Conservation (phyloP, 495 filamentous ascomycete species). For the Neurospora sp. region DNA sequence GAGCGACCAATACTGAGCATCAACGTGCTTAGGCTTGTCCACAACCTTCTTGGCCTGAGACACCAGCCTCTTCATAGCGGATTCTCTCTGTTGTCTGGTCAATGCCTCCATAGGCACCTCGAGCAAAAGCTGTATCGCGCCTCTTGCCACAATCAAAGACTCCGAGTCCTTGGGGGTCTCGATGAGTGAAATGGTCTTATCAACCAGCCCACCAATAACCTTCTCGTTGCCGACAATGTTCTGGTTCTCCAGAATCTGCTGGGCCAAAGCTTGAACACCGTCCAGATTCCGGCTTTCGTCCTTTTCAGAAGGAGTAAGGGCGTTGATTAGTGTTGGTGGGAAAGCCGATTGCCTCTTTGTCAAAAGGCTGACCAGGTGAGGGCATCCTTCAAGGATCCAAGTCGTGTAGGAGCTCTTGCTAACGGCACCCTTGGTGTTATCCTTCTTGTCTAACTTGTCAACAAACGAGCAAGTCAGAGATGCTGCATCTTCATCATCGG, state of each 20-base stretch:
- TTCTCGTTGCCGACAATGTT: slow-evolving; percentile 11
- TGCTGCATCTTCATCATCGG: slow-evolving; percentile 22
- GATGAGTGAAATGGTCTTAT: slow-evolving; percentile 8
- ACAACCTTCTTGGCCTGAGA: slow-evolving; percentile 4
- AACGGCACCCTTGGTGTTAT: slow-evolving; percentile 12
- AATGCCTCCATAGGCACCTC: slow-evolving; percentile 11
- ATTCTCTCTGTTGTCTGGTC: slow-evolving; percentile 14
- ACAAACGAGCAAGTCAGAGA: slow-evolving; percentile 24
- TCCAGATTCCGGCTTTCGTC: background rate
- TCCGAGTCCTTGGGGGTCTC: slow-evolving; percentile 8
- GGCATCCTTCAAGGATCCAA: slow-evolving; percentile 14
- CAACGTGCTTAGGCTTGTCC: background rate
- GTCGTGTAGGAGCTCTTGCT: slow-evolving; percentile 8
- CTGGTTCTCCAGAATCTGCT: slow-evolving; percentile 13
- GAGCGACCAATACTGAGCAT: slow-evolving; percentile 16
- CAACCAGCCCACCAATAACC: slow-evolving; percentile 11
- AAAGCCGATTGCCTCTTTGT: background rate
- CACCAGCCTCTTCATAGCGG: slow-evolving; percentile 15
- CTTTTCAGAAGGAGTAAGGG: background rate
- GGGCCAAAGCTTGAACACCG: background rate
- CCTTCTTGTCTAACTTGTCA: slow-evolving; percentile 18
- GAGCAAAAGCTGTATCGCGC: slow-evolving; percentile 15
- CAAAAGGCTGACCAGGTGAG: background rate
- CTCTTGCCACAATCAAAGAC: slow-evolving; percentile 4
- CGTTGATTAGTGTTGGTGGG: background rate